Conservation (phyloP, 257 asterid genomes). For the Solanum paucissectum region DNA sequence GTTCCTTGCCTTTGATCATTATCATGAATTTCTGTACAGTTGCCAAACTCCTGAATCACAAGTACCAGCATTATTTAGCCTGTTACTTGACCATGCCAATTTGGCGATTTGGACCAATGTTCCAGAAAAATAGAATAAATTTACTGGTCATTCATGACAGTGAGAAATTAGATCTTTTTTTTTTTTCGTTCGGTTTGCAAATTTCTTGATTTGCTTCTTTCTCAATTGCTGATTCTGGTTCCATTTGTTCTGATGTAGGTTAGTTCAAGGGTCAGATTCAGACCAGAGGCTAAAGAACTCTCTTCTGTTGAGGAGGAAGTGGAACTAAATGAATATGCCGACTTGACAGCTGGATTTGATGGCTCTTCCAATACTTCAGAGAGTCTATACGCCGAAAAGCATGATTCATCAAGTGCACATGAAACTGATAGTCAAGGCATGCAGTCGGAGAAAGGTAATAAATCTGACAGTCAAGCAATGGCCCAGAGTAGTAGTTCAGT, state of each 20-base stretch:
- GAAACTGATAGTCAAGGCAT: constrained; percentile 47
- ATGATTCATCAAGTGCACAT: constrained; percentile 34
- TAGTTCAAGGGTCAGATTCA: constrained; percentile 38
- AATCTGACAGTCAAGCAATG: constrained; percentile 32
- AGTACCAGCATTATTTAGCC: not conserved
- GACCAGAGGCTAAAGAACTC: constrained; percentile 55
- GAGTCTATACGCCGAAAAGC: constrained; percentile 71
- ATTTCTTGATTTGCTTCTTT: not conserved
- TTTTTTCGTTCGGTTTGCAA: not conserved
- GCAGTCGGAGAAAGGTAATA: constrained; percentile 33
- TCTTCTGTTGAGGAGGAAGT: constrained; percentile 61
- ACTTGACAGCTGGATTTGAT: constrained; percentile 56
- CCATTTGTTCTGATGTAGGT: constrained; percentile 30
- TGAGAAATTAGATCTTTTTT: not conserved
- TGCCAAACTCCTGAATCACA: not conserved
- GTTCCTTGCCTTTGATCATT: not conserved
- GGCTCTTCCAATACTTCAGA: constrained; percentile 84
- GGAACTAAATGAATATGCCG: constrained; percentile 39
- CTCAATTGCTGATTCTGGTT: not conserved
- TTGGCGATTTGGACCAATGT: not conserved
- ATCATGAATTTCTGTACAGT: not conserved
- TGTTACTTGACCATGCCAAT: not conserved
- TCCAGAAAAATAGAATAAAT: not conserved
- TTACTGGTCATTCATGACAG: not conserved
- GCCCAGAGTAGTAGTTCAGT: constrained; percentile 36